Base-by-base conservation (phyloP, 352 stramenopile genomes). In the Pythium guiyangense region DNA sequence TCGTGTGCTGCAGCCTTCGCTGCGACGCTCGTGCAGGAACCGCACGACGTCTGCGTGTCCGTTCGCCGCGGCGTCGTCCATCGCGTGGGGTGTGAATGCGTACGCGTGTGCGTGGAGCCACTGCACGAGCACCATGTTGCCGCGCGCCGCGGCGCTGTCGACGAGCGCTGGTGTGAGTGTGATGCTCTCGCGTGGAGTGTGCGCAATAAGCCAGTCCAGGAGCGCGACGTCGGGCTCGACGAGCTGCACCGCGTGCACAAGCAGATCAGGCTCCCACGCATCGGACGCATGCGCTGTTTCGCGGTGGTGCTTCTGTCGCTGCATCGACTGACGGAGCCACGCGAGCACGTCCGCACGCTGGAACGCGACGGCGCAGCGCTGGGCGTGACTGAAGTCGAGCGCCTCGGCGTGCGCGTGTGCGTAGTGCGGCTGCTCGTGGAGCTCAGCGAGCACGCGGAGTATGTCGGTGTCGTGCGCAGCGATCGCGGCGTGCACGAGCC, bases 401-500 rank as follows among this genome's bases (percentile, higher is more conserved):
- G 22, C 37, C 3, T 53, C 35, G 9, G 37, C 34, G 37, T 46
- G 29, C 25, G 14, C 22, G 14, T 18, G 20, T 3, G 45, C 54
- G 11, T 60, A 53, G 25, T 54, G 26, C 45, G 25, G 46, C 54
- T 49, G 34, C 25, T 22, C 11, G 20, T 61, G 35, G 17, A 61
- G 54, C 37, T 48, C 20, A 6, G 43, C 39, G 22, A 61, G 54
- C 54, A 54, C 47, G 20, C 29, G 34, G 12, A 59, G 40, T n/a
- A 59, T 42, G n/a, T 45, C 15, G 18, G 17, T 20, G 20, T 61
- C 39, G 46, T 39, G 25, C 45, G 48, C 54, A 3, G 39, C 54
- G 31, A 61, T 61, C 46, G 54, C 54, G n/a, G 44, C 54, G 48
- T 61, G 54, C 22, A 45, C 22, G 18, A 61, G 46, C 54, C 54